phyloP scores from a whole-genome alignment of 352 stramenopile genomes.

The Pythium utonaiense region DNA sequence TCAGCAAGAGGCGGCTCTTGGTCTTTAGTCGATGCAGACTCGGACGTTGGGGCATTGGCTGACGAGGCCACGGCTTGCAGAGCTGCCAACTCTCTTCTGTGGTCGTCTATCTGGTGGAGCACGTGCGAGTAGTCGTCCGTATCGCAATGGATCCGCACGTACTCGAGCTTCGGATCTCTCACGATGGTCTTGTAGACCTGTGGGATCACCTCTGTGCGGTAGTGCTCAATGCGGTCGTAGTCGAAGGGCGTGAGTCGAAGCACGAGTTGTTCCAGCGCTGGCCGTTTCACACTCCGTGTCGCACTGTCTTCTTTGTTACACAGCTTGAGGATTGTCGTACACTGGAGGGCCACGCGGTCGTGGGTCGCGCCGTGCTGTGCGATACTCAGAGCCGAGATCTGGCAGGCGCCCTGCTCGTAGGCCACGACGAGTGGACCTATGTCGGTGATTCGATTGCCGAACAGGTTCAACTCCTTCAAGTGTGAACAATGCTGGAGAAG shows the following conservation, averaged over 20 bases:
- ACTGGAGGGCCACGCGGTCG: slow-evolving; percentile 2
- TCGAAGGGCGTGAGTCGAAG: slow-evolving; percentile 14
- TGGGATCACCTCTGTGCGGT: slow-evolving; percentile 8
- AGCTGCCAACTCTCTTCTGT: slow-evolving; percentile 6
- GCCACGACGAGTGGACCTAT: slow-evolving; percentile 11
- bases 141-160: slow-evolving; percentile 14
- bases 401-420: slow-evolving; percentile 5
- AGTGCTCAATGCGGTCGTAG: slow-evolving; percentile 14
- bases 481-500: slow-evolving; percentile 14
- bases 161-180: slow-evolving; percentile 9
- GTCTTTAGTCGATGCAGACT: not conserved
- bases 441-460: slow-evolving; percentile 11
- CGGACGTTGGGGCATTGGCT: no score
- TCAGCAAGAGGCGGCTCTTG: not conserved
- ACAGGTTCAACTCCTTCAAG: slow-evolving; percentile 13
- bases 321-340: slow-evolving; percentile 5
- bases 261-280: slow-evolving; percentile 9
- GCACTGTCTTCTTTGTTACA: no score
- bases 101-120: not conserved
- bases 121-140: slow-evolving; percentile 1
- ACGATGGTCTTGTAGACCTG: slow-evolving; percentile 7
- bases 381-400: slow-evolving; percentile 15
- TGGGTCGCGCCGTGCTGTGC: slow-evolving; percentile 1
- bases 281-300: not conserved
- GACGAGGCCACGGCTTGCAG: not conserved